A percentile compares a stretch with the other conserved stretches of the same genome.
Conservation (phyloP, 371 early-diverging fungal species). For the Conidiobolus coronatus region DNA sequence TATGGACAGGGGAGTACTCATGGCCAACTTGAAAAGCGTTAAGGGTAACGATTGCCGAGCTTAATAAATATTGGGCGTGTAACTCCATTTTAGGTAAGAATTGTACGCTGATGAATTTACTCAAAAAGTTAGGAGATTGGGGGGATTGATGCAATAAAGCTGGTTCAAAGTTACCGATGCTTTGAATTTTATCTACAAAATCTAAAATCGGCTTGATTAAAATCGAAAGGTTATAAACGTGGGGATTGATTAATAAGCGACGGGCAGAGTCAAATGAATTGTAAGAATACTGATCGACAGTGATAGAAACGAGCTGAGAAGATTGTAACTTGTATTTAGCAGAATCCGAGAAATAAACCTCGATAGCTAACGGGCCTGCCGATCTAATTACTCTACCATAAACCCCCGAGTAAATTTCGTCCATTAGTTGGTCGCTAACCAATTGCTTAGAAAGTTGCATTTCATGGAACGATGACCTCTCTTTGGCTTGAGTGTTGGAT, state of each 20-base stretch:
- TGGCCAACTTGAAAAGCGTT: conserved; percentile 27
- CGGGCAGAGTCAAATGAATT: conserved; percentile 35
- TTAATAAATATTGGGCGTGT: conserved; percentile 36
- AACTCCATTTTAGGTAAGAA: conserved; percentile 54
- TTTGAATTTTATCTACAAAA: conserved; percentile 30
- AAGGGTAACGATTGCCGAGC: conserved; percentile 28
- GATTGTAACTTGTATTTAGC: neutral
- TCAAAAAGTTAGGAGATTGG: neutral
- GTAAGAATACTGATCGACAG: conserved; percentile 36
- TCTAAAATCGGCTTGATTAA: conserved; percentile 37
- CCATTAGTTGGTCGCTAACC: too few relatives aligned
- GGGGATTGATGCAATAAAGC: neutral
- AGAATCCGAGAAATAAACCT: too few relatives aligned
- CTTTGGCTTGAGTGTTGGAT: too few relatives aligned
- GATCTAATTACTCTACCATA: too few relatives aligned
- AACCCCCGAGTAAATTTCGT: too few relatives aligned
- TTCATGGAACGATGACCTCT: too few relatives aligned
- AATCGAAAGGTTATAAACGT: conserved; percentile 44
- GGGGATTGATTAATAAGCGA: conserved; percentile 35
- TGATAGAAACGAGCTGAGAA: conserved; percentile 12
- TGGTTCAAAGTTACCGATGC: neutral
- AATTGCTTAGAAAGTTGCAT: too few relatives aligned
- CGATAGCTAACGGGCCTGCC: too few relatives aligned
- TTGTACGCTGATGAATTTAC: neutral
- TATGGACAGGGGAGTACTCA: conserved; percentile 8